These are phyloP conservation scores for Botrytis aclada DNA, from an alignment of 2,329 filamentous ascomycete genomes.

Conservation along the genomic window DNA sequence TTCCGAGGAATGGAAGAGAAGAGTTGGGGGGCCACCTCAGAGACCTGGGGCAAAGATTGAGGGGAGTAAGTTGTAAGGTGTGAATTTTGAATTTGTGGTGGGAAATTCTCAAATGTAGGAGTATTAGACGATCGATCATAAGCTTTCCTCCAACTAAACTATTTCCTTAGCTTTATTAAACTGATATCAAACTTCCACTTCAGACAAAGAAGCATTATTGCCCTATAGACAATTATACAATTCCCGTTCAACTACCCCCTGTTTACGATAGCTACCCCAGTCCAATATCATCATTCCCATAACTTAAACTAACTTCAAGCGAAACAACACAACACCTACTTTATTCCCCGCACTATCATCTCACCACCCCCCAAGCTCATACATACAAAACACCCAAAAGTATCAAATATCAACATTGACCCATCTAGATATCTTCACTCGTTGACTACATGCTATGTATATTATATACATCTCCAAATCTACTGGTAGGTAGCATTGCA, in stretches of 20 bases:
- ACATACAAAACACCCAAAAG: background rate
- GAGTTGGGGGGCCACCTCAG: constrained; percentile 25
- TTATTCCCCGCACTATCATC: background rate
- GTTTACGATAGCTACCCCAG: background rate
- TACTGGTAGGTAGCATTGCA: too few relatives aligned
- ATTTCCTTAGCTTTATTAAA: background rate
- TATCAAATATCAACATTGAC: background rate
- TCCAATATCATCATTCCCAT: background rate
- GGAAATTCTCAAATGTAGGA: background rate
- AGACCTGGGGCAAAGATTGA: background rate
- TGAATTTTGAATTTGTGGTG: background rate
- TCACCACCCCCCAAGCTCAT: too few relatives aligned
- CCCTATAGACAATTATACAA: background rate
- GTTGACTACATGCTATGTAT: background rate
- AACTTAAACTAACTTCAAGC: background rate
- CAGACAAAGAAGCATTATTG: background rate
- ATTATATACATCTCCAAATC: background rate
- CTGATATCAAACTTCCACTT: background rate
- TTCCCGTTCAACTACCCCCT: accelerated
- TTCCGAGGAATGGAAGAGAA: constrained; percentile 50
- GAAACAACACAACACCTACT: background rate
- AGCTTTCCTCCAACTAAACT: background rate
- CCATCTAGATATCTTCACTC: background rate
- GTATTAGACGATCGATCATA: background rate
- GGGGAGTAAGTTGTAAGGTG: constrained; percentile 14